phyloP scores from a whole-genome alignment of 2,329 filamentous ascomycete species.

The Aureobasidium sp. region DNA sequence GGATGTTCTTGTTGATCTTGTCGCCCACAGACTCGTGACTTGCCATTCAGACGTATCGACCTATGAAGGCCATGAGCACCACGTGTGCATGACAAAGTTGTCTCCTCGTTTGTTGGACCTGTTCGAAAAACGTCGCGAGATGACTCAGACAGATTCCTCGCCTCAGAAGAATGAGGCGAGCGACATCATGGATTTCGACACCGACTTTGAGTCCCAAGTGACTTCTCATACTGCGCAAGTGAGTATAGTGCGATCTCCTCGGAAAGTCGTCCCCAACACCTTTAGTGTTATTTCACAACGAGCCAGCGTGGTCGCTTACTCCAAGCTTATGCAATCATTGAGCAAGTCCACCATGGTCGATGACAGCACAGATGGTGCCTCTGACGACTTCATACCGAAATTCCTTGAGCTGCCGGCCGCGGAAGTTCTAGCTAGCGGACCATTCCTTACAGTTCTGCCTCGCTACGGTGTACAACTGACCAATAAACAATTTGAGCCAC shows the following conservation, averaged over 20 bases:
- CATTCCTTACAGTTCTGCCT: slow-evolving; percentile 21
- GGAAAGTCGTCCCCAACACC: neutral
- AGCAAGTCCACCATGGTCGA: neutral
- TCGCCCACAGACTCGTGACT: slow-evolving; percentile 21
- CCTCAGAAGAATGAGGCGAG: neutral
- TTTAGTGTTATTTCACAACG: neutral
- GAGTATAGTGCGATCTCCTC: neutral
- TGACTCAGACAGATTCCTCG: slow-evolving; percentile 1
- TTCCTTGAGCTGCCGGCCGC: neutral
- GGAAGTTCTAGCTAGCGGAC: slow-evolving; percentile 24
- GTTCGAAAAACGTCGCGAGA: neutral
- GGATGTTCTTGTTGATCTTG: slow-evolving; percentile 35
- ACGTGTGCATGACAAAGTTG: neutral
- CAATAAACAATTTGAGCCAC: slow-evolving; percentile 32
- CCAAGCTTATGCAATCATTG: slow-evolving; percentile 2
- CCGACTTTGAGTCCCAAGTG: slow-evolving; percentile 13
- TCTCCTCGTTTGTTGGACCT: neutral
- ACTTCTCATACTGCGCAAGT: neutral
- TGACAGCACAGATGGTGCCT: neutral
- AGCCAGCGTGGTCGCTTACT: slow-evolving; percentile 5
- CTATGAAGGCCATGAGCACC: neutral
- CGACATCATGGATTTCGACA: slow-evolving; percentile 17
- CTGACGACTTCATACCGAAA: neutral
- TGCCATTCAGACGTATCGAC: neutral
- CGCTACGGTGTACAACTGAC: slow-evolving; percentile 22